phyloP scores from a whole-genome alignment of 108 stramenopile species.

The Licmophora abbreviata region DNA sequence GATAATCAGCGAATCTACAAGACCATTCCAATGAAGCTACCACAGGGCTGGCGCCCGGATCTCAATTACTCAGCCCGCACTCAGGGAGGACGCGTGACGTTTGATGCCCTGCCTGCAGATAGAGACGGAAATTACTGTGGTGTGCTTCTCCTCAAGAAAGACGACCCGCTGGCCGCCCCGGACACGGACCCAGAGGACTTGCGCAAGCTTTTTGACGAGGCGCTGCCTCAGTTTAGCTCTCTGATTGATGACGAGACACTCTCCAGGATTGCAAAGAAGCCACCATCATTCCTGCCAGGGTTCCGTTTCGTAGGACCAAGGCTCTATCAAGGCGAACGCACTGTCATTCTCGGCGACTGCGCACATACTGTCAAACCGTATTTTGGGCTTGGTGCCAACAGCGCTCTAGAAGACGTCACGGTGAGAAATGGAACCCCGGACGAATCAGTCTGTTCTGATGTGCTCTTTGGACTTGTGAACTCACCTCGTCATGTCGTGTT shows the following conservation, averaged over 20 bases:
- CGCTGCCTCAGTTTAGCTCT: slow-evolving; percentile 68
- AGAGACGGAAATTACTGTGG: slow-evolving; percentile 58
- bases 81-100: slow-evolving; percentile 46
- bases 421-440: not conserved
- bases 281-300: slow-evolving; percentile 59
- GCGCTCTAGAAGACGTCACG: slow-evolving; percentile 88
- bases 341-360: slow-evolving; percentile 75
- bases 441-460: not conserved
- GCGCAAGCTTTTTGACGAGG: slow-evolving; percentile 49
- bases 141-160: slow-evolving; percentile 67
- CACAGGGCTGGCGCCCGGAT: slow-evolving; percentile 56
- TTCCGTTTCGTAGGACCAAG: slow-evolving; percentile 78
- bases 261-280: slow-evolving; percentile 53
- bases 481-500: not conserved
- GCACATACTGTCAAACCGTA: slow-evolving; percentile 90
- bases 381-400: slow-evolving; percentile 90
- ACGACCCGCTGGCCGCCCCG: slow-evolving; percentile 49
- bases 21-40: slow-evolving; percentile 71
- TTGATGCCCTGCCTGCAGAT: slow-evolving; percentile 86
- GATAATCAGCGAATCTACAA: slow-evolving; percentile 80
- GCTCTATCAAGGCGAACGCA: slow-evolving; percentile 57
- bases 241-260: slow-evolving; percentile 62
- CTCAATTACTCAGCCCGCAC: slow-evolving; percentile 77
- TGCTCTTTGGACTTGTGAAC: not conserved
- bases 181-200: slow-evolving; percentile 42